Base-by-base conservation (phyloP, 2,329 filamentous ascomycete genomes). In the Dothideomycetes sp. region DNA sequence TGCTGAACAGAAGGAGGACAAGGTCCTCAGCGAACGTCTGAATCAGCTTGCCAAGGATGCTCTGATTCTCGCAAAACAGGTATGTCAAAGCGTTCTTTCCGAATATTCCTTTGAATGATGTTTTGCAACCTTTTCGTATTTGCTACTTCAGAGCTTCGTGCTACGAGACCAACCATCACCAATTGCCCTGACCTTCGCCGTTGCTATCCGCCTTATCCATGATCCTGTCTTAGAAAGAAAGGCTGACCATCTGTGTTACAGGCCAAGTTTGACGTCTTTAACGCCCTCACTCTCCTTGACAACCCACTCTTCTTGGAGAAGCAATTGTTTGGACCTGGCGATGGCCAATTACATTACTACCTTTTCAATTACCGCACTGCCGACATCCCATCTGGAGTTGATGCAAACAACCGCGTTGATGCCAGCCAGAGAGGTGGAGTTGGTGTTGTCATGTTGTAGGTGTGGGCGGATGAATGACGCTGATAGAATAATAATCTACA, bases 291-390 rank as follows among this genome's bases (percentile, higher is more conserved):
- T 0, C 72, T 95, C 30, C 81, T 94, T 63, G 89, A 98, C 62
- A 98, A 98, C 60, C 82, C 79, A 1, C 72, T 96, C 15, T 96
- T 98, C 73, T 71, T 98, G 4, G 81, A 89, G 57, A 74, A 95
- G 50, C 85, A 95, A 56, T 94, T 94, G 62, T 98, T 95, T 54
- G 91, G 89, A 33, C 80, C 83, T 4, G 91, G 91, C 22, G 91
- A 98, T 59, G 91, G 91, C 34, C 86, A 91, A 60, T 70, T 98
- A 52, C 87, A 98, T 62, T 98, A 88, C 65, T 98, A 98, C 62
- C 70, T 98, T 22, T 98, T 93, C 73, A 98, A 98, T 65, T 98
- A 95, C 69, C 79, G 86, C 42, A 84, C 86, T 10, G 79, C 84
- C 44, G 78, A 80, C n/a, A 82, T 98, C 53, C 68, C 77, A 1